Evolutionary conservation across 2,329 filamentous ascomycete genomes (phyloP), one percentile per base, ranked within the genome.

Genomic region (Fusarium heterosporum): DNA sequence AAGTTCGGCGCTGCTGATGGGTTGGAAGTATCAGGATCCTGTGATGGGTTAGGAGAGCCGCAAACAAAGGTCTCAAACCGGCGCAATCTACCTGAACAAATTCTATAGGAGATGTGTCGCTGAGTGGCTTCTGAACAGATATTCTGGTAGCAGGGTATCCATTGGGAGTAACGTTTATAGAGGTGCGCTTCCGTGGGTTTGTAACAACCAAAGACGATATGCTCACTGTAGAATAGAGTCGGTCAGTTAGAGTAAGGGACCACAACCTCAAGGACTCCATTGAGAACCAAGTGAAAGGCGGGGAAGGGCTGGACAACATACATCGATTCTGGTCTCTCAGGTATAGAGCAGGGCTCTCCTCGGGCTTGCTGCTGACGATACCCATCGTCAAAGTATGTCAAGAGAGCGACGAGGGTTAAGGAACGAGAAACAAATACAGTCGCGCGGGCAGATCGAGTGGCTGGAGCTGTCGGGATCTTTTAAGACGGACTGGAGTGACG

Each of bases 311-410:
- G 55, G 63, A 63, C 73, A 73, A 82, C 90, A 77, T 85, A 98
- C 96, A 89, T 85, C 93, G 89, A 78, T 88, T 92, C 84, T 97
- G 96, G 78, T 99, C 96, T 82, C 92, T 91, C 77, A 98, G 84
- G 78, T 91, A 96, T 77, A 98, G 83, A 73, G 88, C 81, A 72
- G 88, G 86, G 77, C 89, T 92, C 75, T 97, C 94, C 74, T 97
- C 94, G 74, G 90, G 89, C 80, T 89, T 91, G 84, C 94, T 97
- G 79, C 89, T 90, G 80, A 97, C 90, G 83, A 91, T 93, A 77
- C 96, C 96, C 96, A 99, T 99, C 52, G 78, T 80, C 86, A 81
- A 78, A 57, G 60, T 62, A 56, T 47, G 63, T 64, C 62, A 65
- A 50, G 61, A 63, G 58, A 52, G 59, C 53, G 61, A 53, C 60